A percentile compares a stretch with the other conserved stretches of the same genome.
phyloP scores from a whole-genome alignment of 2,329 filamentous ascomycete genomes.

The Chrysoporthe cubensis region DNA sequence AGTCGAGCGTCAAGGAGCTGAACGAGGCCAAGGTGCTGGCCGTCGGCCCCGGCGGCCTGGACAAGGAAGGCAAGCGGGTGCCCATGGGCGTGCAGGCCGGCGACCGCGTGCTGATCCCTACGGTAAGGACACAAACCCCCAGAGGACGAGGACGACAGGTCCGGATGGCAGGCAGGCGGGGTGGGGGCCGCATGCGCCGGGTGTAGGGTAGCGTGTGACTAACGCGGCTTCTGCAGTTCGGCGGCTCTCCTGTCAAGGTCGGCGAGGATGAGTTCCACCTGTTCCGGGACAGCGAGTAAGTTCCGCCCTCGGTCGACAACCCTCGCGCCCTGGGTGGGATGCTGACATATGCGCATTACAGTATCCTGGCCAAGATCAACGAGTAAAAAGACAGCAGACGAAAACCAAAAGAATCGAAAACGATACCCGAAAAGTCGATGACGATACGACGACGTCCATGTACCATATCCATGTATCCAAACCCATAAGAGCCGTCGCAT shows the following conservation, averaged over 20 bases:
- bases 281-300: slow-evolving; percentile 98
- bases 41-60: slow-evolving; percentile 85
- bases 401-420: slow-evolving; percentile 34
- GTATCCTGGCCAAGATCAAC: slow-evolving; percentile 98
- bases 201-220: slow-evolving; percentile 32
- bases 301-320: slow-evolving; percentile 36
- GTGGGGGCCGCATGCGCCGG: neutral
- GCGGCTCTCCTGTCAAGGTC: slow-evolving; percentile 94
- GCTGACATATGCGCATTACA: slow-evolving; percentile 44
- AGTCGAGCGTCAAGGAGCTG: slow-evolving; percentile 95
- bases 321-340: neutral
- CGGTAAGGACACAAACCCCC: slow-evolving; percentile 63
- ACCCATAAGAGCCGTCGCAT: slow-evolving; percentile 31
- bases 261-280: slow-evolving; percentile 95
- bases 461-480: slow-evolving; percentile 33
- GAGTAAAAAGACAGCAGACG: slow-evolving; percentile 64
- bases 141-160: neutral
- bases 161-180: too few species aligned
- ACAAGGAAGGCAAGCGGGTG: slow-evolving; percentile 88
- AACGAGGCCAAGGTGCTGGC: slow-evolving; percentile 97
- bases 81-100: slow-evolving; percentile 81
- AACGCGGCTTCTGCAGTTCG: slow-evolving; percentile 65
- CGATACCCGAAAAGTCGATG: slow-evolving; percentile 29
- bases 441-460: slow-evolving; percentile 33
- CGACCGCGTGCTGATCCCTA: slow-evolving; percentile 94